phyloP scores from a whole-genome alignment of 208 protist genomes.

The Herpetomonas samuelpessoai region DNA sequence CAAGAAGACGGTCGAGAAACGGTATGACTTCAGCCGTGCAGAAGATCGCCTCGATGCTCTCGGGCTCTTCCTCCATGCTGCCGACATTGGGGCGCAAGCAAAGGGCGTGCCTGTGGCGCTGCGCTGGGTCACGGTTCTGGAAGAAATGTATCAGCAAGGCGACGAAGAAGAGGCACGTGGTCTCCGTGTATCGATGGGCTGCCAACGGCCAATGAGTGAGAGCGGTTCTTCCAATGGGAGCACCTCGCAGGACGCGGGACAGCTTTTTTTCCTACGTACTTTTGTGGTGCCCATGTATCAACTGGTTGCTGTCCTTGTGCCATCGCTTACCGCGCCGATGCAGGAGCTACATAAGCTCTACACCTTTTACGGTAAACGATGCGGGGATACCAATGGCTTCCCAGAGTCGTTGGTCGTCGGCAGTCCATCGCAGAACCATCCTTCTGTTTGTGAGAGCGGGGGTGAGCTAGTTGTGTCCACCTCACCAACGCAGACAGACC shows the following conservation, averaged over 20 bases:
- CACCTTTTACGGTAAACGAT: conserved; percentile 53
- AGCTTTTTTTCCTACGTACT: conserved; percentile 71
- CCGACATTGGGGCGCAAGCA: conserved; percentile 68
- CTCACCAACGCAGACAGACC: no score
- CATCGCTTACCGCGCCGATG: conserved; percentile 38
- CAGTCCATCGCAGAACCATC: no score
- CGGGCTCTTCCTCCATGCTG: conserved; percentile 63
- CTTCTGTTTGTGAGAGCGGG: no score
- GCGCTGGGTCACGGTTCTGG: conserved; percentile 73
- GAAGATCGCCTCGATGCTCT: conserved; percentile 58
- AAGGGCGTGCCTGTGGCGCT: conserved; percentile 50
- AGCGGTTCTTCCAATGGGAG: no score
- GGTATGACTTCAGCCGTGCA: conserved; percentile 30
- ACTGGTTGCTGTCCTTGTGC: conserved; percentile 62
- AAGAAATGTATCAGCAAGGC: conserved; percentile 77
- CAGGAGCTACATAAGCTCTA: conserved; percentile 44
- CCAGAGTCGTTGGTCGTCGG: no score
- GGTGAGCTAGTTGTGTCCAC: no score
- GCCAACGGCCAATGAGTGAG: no score
- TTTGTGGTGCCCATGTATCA: conserved; percentile 76
- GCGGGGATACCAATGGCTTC: no score
- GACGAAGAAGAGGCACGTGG: conserved; percentile 52
- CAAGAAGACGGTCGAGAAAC: conserved; percentile 10
- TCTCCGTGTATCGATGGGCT: conserved; percentile 47
- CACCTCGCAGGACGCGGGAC: conserved; percentile 28